phyloP scores from a whole-genome alignment of 768 basidiomycete species.

The Nidularia pulvinata region DNA sequence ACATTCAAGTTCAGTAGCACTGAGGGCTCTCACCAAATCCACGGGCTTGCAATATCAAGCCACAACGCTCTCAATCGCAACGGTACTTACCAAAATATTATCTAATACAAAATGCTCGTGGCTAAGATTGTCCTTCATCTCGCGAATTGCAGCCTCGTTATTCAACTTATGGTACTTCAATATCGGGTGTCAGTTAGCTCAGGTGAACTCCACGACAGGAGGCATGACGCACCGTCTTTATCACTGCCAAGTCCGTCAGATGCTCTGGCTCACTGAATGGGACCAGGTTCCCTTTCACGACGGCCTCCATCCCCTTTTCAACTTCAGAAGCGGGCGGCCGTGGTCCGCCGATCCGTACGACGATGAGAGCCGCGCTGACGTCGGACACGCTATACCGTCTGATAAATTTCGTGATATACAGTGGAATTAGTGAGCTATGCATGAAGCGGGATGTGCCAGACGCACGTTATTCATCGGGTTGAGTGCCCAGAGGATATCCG shows the following conservation, averaged over 20 bases:
- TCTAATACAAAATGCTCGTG: slow-evolving; percentile 47
- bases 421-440: background rate
- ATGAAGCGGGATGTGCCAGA: background rate
- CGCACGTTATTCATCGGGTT: slow-evolving; percentile 86
- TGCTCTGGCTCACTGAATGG: slow-evolving; percentile 39
- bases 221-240: slow-evolving; percentile 77
- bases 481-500: slow-evolving; percentile 86
- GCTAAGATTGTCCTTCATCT: slow-evolving; percentile 22
- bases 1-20: too few species aligned
- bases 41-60: too few species aligned
- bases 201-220: background rate
- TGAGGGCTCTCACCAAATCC: too few species aligned
- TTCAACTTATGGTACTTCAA: slow-evolving; percentile 72
- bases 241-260: slow-evolving; percentile 67
- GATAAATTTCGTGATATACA: slow-evolving; percentile 80
- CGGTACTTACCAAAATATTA: slow-evolving; percentile 72
- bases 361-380: slow-evolving; percentile 59
- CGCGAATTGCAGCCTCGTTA: slow-evolving; percentile 40
- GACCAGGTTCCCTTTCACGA: slow-evolving; percentile 58
- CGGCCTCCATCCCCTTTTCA: slow-evolving; percentile 48
- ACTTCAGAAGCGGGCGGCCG: slow-evolving; percentile 31
- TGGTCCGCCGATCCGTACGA: slow-evolving; percentile 63
- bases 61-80: slow-evolving; percentile 80
- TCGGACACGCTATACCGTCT: slow-evolving; percentile 84
- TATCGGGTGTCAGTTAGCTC: background rate